Base-by-base conservation (phyloP, 345 rosid species). In the Dimocarpus longan region DNA sequence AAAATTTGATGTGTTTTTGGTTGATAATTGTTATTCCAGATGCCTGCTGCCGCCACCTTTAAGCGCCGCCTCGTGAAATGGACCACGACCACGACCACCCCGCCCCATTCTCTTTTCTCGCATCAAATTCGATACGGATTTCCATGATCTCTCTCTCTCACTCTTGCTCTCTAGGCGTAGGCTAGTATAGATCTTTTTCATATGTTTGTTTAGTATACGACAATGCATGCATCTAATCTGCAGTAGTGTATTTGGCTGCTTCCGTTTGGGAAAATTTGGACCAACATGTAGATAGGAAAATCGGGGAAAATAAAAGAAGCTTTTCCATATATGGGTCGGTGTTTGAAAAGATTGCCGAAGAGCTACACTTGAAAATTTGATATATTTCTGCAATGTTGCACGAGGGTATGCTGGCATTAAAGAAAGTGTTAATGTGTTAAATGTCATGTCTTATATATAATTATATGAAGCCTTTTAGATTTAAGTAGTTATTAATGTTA, bases 31-130 rank as follows among this genome's bases (percentile, higher is more conserved):
- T 48, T 32, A 32, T 32, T 46, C 12, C 64, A 21, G 39, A 18
- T 76, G 73, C 5, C 63, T 19, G 32, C n/a, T 66, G 78, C 65
- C 78, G 78, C 78, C 63, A 75, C 71, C 78, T 75, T 48, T 16
- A 48, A 65, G 63, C 72, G 73, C 37, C 73, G 40, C 66, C 79
- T 76, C 79, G 73, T 39, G 73, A 76, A 67, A 48, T n/a, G 18
- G 19, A 65, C 39, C 70, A 28, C 70, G 70, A 64, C 66, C 54
- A 46, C 77, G 63, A 48, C 24, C 76, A 11, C 64, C 44, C 73
- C 73, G 56, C 56, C 66, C 73, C 43, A 68, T 40, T 56, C 73
- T 66, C 66, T 15, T 39, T 22, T 22, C 9, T 40, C 44, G 65
- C 79, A 56, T 32, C 79, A 52, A 76, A 76, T 54, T 37, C 66